Evolutionary conservation across 2,329 filamentous ascomycete genomes (phyloP), one percentile per base, ranked within the genome.

Genomic region (Clonostachys chloroleuca): DNA sequence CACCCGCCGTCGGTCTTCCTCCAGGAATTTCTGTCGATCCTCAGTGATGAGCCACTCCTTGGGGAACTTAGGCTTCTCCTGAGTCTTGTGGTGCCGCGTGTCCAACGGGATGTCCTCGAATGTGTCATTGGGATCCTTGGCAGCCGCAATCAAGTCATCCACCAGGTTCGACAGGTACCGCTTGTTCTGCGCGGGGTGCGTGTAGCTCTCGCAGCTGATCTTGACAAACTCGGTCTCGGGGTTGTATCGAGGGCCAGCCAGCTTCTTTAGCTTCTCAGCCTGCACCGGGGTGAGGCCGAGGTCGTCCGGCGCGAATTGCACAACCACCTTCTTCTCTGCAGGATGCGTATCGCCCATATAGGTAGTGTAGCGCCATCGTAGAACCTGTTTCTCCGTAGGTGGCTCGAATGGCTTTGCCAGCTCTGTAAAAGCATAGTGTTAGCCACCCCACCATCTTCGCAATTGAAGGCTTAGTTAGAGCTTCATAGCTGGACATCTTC

Each of bases 291-390:
- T 83, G 47, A 96, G 77, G 51, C 77, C 71, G 51, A 96, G 71
- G 68, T 96, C 90, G 47, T 69, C 68, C 14, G 87, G 85, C 53
- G 78, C 82, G 69, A 97, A 95, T 64, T 96, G 89, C 47, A 97
- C 83, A 12, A 97, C 92, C 17, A 99, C 92, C 75, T 99, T 99
- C 63, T 84, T 85, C 68, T 91, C 84, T 4, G 92, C 90, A 0
- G 94, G 92, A 70, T 99, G 95, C 47, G 81, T 75, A 69, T 97
- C 94, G 59, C 92, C 92, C 79, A 99, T 86, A 71, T 97, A 97
- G 36, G 87, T 92, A 14, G 94, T 99, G 74, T 96, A 96, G 59
- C 94, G 86, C 83, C 96, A 99, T 59, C 92, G 87, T 49, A 99
- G 81, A 42, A 90, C 83, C 57, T 88, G 77, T 42, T 82, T 67